Percentiles rank a stretch among this genome's conserved stretches.
Conservation (phyloP, 129 eudicot species). For the Glebionis coronaria region DNA sequence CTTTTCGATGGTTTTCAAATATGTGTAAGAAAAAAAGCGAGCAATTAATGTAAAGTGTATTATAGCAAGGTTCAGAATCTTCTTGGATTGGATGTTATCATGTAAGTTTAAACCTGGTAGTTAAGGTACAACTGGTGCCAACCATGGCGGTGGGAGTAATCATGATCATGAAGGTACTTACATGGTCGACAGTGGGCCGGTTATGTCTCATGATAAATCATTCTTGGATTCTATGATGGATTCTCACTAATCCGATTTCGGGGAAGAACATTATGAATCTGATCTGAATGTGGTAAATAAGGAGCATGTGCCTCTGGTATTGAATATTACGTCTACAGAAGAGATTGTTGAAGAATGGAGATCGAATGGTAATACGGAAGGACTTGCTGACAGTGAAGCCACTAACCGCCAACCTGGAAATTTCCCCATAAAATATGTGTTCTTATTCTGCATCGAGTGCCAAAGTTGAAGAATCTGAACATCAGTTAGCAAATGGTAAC, state of each 20-base stretch:
- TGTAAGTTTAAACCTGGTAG: slow-evolving; percentile 29
- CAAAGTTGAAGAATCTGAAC: too few species aligned
- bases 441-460: too few species aligned
- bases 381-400: too few species aligned
- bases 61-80: slow-evolving; percentile 81
- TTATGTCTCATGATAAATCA: too few species aligned
- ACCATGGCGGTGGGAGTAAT: slow-evolving; percentile 63
- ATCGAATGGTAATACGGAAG: too few species aligned
- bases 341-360: slow-evolving; percentile 8
- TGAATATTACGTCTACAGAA: slow-evolving; percentile 18
- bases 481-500: too few species aligned
- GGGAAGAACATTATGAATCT: slow-evolving; percentile 14
- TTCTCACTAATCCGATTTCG: slow-evolving; percentile 30
- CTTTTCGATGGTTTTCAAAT: slow-evolving; percentile 65
- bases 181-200: too few species aligned
- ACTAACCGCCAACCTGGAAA: too few species aligned
- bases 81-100: slow-evolving; percentile 70
- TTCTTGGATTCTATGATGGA: slow-evolving; percentile 47
- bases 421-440: too few species aligned
- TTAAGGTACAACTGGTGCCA: too few species aligned
- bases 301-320: not conserved
- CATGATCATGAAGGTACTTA: slow-evolving; percentile 72
- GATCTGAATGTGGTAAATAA: too few species aligned
- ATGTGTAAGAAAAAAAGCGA: slow-evolving; percentile 54
- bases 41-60: too few species aligned